Base-by-base conservation (phyloP, 345 rosid genomes). In the Gossypium sturtianum region DNA sequence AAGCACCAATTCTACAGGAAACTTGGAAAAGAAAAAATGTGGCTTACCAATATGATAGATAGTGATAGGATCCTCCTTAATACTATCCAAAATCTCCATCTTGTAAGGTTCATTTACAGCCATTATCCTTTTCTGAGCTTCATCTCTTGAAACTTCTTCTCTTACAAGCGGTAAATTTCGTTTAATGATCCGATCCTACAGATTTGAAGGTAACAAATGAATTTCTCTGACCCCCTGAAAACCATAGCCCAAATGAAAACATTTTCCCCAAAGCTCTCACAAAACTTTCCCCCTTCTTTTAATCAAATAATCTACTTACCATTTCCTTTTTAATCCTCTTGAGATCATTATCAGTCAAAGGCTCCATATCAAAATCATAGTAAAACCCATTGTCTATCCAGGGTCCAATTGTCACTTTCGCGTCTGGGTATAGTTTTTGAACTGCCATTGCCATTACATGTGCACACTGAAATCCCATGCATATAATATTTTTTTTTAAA, bases 371-470 rank as follows among this genome's bases (percentile, higher is more conserved):
- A 56, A 95, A 95, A 82, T 95, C 98, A 43, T 95, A 92, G 66
- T 92, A 95, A 76, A 95, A 92, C 44, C 99, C 98, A 20, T 87
- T 92, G 19, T 92, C 98, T 57, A 95, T 92, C 99, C 99, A 95
- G 0, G 99, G 98, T 27, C 99, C 99, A 75, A 95, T 89, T 0
- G 98, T 91, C 63, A 95, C 99, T 87, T 95, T 95, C 7, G 97
- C 98, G 76, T 89, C 86, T 2, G 98, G 96, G 80, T 76, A 90
- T 64, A 95, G 86, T 88, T 82, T 95, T 76, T 95, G 99, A 82
- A 92, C 98, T 45, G 99, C 97, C 99, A 92, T 95, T 19, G 97
- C 99, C 99, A 95, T 92, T 66, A 95, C 97, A 85, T 95, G 99
- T 0, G 99, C 97, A 83, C 97, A 89, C 99, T 95, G 85, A 57